phyloP scores from a whole-genome alignment of 345 rosid species.

The Angophora floribunda region DNA sequence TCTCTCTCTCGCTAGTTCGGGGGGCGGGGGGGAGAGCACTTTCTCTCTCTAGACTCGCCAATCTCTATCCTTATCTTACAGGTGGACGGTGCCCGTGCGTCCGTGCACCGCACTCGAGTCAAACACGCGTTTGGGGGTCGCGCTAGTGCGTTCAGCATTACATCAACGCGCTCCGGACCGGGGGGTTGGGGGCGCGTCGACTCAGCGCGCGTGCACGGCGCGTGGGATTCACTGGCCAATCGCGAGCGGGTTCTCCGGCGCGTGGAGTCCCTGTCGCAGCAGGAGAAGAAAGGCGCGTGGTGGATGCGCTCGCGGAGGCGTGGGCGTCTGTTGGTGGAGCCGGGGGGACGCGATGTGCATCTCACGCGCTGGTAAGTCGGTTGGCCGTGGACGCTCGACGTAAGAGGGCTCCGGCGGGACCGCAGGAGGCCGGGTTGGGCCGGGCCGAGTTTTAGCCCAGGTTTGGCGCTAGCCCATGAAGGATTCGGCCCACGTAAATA shows the following conservation, averaged over 20 bases:
- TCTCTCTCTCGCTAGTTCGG: conserved; percentile 14
- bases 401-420: background rate
- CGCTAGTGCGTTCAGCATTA: background rate
- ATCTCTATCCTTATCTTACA: conserved; percentile 22
- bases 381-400: background rate
- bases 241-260: too few species aligned
- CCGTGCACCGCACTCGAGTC: conserved; percentile 6
- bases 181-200: background rate
- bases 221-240: too few species aligned
- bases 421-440: background rate
- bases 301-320: background rate
- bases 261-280: background rate
- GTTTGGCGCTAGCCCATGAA: background rate
- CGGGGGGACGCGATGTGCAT: background rate
- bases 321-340: background rate
- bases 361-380: background rate
- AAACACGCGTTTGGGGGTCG: conserved; percentile 11
- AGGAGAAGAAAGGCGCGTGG: background rate
- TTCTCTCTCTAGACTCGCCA: conserved; percentile 10
- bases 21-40: background rate
- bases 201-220: background rate
- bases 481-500: background rate
- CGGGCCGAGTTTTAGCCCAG: background rate
- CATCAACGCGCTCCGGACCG: background rate
- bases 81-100: conserved; percentile 22